A percentile compares a stretch with the other conserved stretches of the same genome.
Conservation (phyloP, 1,284 basidiomycete species). For the Cystobasidiaceae sp. region DNA sequence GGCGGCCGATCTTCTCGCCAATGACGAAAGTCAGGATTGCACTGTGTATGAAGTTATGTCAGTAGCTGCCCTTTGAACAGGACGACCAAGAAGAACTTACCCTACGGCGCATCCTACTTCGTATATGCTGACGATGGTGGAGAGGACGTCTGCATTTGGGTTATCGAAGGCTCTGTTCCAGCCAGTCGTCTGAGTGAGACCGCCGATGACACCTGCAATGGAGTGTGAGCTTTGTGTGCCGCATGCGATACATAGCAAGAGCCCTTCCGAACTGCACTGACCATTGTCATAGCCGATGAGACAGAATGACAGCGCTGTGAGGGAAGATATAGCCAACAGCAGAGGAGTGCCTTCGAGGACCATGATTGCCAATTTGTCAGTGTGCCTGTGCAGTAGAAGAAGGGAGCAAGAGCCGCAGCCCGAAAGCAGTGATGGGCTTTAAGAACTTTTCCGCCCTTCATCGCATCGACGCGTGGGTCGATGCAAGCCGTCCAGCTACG, state of each 20-base stretch:
- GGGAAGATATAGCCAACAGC: background rate
- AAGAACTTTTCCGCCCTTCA: too few relatives aligned
- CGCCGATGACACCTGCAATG: conserved; percentile 36
- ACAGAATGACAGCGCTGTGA: conserved; percentile 44
- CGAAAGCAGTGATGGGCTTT: too few relatives aligned
- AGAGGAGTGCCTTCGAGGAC: background rate
- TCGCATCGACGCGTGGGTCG: too few relatives aligned
- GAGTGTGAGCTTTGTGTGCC: background rate
- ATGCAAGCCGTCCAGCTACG: too few relatives aligned
- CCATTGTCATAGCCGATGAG: conserved; percentile 42
- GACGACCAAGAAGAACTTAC: background rate
- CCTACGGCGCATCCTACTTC: conserved; percentile 45
- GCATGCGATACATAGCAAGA: background rate
- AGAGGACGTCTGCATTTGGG: conserved; percentile 35
- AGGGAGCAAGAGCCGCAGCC: too few relatives aligned
- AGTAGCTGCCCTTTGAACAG: too few relatives aligned
- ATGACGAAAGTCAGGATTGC: conserved; percentile 41
- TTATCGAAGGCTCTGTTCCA: conserved; percentile 40
- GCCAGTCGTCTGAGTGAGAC: conserved; percentile 40
- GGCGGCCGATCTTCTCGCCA: conserved; percentile 44
- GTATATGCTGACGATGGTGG: conserved; percentile 45
- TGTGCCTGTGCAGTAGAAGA: too few relatives aligned
- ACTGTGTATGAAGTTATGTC: background rate
- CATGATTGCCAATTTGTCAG: background rate
- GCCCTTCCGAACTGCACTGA: background rate